Conservation (phyloP, 2,329 filamentous ascomycete genomes). For the Aspergillus aculeatus region DNA sequence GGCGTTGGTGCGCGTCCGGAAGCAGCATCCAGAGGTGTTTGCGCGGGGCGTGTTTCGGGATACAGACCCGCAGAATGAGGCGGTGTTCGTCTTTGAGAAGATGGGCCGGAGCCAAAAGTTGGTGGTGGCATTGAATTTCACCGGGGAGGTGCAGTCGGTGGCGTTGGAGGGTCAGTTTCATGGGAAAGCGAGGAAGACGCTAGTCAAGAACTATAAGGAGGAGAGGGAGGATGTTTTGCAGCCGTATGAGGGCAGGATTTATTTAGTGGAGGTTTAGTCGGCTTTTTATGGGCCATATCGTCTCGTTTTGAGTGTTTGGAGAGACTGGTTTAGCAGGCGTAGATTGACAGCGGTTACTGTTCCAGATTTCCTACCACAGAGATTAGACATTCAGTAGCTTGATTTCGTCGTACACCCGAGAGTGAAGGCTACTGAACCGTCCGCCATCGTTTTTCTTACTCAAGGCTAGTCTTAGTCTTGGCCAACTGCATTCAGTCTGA, state of each 20-base stretch:
- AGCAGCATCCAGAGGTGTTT: slow-evolving; percentile 60
- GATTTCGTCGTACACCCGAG: no score
- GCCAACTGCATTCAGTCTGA: no score
- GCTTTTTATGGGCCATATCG: no score
- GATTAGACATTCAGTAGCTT: no score
- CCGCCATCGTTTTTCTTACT: no score
- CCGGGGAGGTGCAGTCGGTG: background rate
- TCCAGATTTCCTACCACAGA: no score
- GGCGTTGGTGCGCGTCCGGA: slow-evolving; percentile 56
- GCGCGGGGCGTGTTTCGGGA: background rate
- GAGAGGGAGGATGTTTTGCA: slow-evolving; percentile 21
- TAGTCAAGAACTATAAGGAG: slow-evolving; percentile 25
- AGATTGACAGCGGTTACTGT: no score
- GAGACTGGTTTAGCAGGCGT: no score
- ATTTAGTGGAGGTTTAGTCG: slow-evolving; percentile 6
- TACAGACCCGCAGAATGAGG: background rate
- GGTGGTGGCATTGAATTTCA: slow-evolving; percentile 21
- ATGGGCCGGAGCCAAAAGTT: background rate
- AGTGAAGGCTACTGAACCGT: no score
- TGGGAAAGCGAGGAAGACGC: slow-evolving; percentile 14
- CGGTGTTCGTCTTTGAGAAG: slow-evolving; percentile 60
- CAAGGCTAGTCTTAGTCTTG: no score
- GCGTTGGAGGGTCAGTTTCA: slow-evolving; percentile 2
- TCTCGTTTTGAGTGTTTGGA: no score
- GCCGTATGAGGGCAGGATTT: slow-evolving; percentile 37